phyloP scores from a whole-genome alignment of 768 basidiomycete species.

The Pleurotus pulmonarius region DNA sequence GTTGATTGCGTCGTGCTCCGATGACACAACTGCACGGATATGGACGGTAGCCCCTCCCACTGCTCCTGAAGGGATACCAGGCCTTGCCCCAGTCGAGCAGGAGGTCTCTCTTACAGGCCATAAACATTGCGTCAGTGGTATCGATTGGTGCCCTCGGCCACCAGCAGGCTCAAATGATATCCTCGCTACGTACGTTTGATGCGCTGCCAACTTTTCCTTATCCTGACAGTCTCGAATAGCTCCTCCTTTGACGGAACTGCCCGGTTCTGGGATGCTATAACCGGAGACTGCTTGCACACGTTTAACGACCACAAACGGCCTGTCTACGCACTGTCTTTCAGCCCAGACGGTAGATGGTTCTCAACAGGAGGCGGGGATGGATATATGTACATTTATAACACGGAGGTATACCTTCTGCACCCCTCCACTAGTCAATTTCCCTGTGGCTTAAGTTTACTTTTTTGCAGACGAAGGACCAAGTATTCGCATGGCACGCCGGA shows the following conservation, averaged over 20 bases:
- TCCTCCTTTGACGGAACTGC: constrained; percentile 80
- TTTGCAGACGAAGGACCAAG: constrained; percentile 39
- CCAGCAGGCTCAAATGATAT: constrained; percentile 51
- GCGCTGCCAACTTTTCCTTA: constrained; percentile 3
- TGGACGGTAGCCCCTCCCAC: constrained; percentile 56
- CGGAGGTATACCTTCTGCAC: constrained; percentile 43
- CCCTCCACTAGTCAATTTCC: background rate
- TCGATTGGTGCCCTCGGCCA: constrained; percentile 65
- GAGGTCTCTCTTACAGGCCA: constrained; percentile 59
- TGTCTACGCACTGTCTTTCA: constrained; percentile 73
- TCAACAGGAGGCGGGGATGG: constrained; percentile 83
- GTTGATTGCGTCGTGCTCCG: constrained; percentile 75
- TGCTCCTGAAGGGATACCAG: constrained; percentile 37
- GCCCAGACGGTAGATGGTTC: constrained; percentile 67
- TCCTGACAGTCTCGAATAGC: constrained; percentile 28
- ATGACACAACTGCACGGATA: constrained; percentile 74
- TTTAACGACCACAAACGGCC: constrained; percentile 70
- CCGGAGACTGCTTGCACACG: constrained; percentile 69
- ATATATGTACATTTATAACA: constrained; percentile 66
- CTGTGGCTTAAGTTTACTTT: constrained; percentile 7
- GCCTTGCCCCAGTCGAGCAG: constrained; percentile 31
- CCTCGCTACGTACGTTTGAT: constrained; percentile 60
- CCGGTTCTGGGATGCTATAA: constrained; percentile 78
- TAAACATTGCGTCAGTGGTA: constrained; percentile 55
- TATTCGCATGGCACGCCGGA: constrained; percentile 65